These are phyloP conservation scores for Hansenula lynferdii DNA, from an alignment of 1,139 yeast genomes.

Conservation along the genomic window DNA sequence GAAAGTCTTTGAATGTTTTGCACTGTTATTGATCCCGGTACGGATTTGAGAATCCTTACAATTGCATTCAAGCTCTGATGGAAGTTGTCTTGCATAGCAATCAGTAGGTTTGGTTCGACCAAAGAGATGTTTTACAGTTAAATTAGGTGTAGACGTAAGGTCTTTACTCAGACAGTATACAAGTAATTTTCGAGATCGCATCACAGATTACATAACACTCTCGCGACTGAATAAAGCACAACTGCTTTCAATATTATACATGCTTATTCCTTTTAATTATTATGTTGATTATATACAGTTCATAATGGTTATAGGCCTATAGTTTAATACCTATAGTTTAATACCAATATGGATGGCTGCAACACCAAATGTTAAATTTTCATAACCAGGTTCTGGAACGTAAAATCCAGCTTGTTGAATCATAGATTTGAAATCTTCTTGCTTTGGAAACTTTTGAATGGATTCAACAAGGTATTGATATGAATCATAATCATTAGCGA, in stretches of 20 bases:
- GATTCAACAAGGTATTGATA: slow-evolving; percentile 95
- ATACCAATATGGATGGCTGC: slow-evolving; percentile 97
- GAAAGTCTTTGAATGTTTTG: slow-evolving; percentile 22
- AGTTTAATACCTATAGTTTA: slow-evolving; percentile 42
- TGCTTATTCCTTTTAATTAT: too few relatives aligned
- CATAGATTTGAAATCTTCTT: slow-evolving; percentile 88
- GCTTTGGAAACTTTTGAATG: slow-evolving; percentile 86
- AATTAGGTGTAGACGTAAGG: too few relatives aligned
- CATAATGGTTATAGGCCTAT: too few relatives aligned
- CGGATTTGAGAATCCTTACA: slow-evolving; percentile 13
- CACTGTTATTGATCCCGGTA: slow-evolving; percentile 18
- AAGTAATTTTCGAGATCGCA: too few relatives aligned
- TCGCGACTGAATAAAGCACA: too few relatives aligned
- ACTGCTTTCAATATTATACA: too few relatives aligned
- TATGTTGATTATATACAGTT: too few relatives aligned
- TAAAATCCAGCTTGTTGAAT: slow-evolving; percentile 93
- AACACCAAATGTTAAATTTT: slow-evolving; percentile 92
- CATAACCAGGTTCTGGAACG: slow-evolving; percentile 87
- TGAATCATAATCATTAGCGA: slow-evolving; percentile 92
- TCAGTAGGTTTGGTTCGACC: too few relatives aligned
- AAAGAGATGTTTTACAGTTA: too few relatives aligned
- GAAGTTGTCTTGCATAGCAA: slow-evolving; percentile 20
- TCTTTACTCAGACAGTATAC: too few relatives aligned
- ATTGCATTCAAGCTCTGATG: slow-evolving; percentile 15
- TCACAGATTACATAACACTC: too few relatives aligned